Evolutionary conservation across 2,329 filamentous ascomycete genomes (phyloP), one percentile per base, ranked within the genome.

Genomic region (Madurella mycetomatis): DNA sequence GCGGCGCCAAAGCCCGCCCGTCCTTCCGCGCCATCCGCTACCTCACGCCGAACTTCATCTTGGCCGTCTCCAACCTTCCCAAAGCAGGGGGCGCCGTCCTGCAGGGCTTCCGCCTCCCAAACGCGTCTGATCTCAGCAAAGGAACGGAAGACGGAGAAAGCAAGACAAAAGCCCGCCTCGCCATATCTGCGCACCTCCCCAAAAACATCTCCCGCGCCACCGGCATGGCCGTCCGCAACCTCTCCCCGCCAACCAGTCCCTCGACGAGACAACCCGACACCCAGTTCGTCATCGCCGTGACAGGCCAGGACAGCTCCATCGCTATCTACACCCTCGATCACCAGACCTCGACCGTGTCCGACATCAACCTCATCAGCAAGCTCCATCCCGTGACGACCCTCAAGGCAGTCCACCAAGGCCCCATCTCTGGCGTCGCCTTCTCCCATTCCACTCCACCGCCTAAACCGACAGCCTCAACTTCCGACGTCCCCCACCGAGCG

Each of bases 231-330:
- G 83, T 92, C 47, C 84, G 84, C 56, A 83, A 86, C 54, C 78
- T 96, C 9, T 78, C 81, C 9, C 78, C 76, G 4, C 73, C 81
- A 7, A 69, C 77, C 5, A 73, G 80, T 11, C 72, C 79, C 0
- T 74, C 79, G 16, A 72, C 78, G 1, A 74, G 68, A 47, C 71
- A 83, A 49, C 82, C 81, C 49, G 84, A 87, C 55, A 82, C 85
- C 45, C 90, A 96, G 70, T 87, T 90, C 60, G 81, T 87, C 45
- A 79, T 96, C 60, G 92, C 91, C 7, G 83, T 95, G 13, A 88
- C 88, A 2, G 87, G 86, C 9, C 87, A 88, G 63, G 88, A 95
- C 68, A 84, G 85, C 56, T 90, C 89, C 11, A 85, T 96, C 60
- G 83, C 82, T 5, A 73, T 96, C 30, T 87, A 86, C 69, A 92